Base-by-base conservation (phyloP, 441 rosid species). In the Gossypium lobatum region DNA sequence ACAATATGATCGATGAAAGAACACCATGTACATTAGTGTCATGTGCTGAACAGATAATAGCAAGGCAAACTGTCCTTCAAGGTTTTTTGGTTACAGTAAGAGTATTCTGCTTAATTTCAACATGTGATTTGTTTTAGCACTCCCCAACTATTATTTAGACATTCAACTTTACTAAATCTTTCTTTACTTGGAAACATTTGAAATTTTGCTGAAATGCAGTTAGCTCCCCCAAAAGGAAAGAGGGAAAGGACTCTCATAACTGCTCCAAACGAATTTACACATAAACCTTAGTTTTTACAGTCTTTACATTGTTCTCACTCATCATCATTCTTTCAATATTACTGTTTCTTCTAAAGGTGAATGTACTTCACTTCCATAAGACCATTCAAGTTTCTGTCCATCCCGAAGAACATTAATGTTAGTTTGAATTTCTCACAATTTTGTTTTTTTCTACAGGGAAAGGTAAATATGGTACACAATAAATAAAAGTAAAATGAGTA, bases 401-500 rank as follows among this genome's bases (percentile, higher is more conserved):
- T 34, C 39, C 39, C 4, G 39, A 70, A 18, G 18, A 58, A 21
- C 13, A 59, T 20, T 25, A 10, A 55, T 14, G 57, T 53, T 70
- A 16, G 45, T 58, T 31, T 23, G 14, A 71, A 23, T 59, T 58
- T 71, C 39, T 42, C 55, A 58, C 53, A 57, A n/a, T 13, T 58
- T 7, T 34, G 46, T 1, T 23, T 39, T 71, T 42, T 58, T 42
- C 54, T 34, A 34, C 8, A 21, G 4, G 18, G 66, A 37, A 17
- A 73, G 53, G 25, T 28, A 66, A 66, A 65, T 14, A 13, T 2
- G 25, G 11, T 45, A 42, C 55, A 39, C 45, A 25, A 64, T 7
- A 74, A 62, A 34, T 54, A 8, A 45, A 54, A 64, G 45, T 6
- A 11, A 37, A 72, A 42, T 16, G 55, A 88, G 81, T 84, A 91